Evolutionary conservation across 1,284 basidiomycete genomes (phyloP), one percentile per base, ranked within the genome.

Genomic region (Rhodotorula sp.): DNA sequence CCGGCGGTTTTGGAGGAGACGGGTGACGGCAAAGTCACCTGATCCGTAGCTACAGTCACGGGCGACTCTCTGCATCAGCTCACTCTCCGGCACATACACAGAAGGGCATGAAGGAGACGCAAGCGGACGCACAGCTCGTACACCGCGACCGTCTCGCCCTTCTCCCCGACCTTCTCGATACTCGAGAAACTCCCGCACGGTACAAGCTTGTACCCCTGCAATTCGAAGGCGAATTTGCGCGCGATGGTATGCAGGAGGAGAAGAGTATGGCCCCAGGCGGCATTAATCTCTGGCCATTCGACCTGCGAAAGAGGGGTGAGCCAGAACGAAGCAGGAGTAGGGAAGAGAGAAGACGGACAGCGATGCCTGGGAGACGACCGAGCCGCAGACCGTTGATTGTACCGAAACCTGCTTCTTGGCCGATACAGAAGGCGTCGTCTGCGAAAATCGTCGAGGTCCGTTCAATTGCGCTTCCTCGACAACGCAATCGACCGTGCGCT

Each of bases 201-300:
- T 24, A 94, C 85, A 56, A 96, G 83, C 47, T 89, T 89, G 79
- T 94, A 94, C 71, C 92, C 94, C 74, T 91, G 88, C 76, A 96
- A 94, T 2, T 86, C 87, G 79, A 87, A 92, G 65, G 91, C 92
- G 15, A 96, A 85, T 79, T 94, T 95, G 67, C 89, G 85, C 6
- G 92, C 91, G 61, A 99, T 86, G 8, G 93, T 93, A 76, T 94
- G 91, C 22, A 99, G 83, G 62, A 98, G 84, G 28, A 99, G 83
- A n/a, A 95, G 84, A 0, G 93, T 92, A 78, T 98, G 91, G 0
- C 96, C 96, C 93, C 95, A 97, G 5, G 96, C 96, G 9, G 96
- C 96, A 78, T 99, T 99, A 80, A 99, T 94, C 81, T 99, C 96
- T 9, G 91, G 87, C 94, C 95, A 99, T 78, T 98, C 95, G 37